Percentiles rank a stretch among this genome's conserved stretches.
These are phyloP conservation scores for Saraca asoca DNA, from an alignment of 331 rosid genomes.

Conservation along the genomic window DNA sequence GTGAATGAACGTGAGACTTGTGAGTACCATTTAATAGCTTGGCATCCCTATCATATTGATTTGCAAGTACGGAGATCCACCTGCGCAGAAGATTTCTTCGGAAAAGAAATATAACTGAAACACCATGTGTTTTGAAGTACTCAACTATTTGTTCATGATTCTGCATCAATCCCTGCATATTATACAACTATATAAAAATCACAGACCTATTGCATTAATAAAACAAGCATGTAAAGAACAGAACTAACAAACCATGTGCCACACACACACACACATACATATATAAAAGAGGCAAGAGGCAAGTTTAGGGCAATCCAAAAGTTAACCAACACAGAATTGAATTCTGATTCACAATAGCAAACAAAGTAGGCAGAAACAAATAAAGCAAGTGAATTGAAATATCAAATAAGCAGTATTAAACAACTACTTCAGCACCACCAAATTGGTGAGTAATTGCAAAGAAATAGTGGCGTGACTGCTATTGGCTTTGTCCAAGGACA, in stretches of 20 bases:
- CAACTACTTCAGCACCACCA: constrained; percentile 18
- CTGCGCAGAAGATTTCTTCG: constrained; percentile 94
- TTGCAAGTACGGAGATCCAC: constrained; percentile 87
- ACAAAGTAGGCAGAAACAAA: not conserved
- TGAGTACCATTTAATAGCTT: constrained; percentile 89
- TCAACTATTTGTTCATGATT: constrained; percentile 73
- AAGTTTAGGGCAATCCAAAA: constrained; percentile 16
- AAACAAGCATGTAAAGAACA: constrained; percentile 24
- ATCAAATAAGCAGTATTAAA: not conserved
- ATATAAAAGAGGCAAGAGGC: too few species aligned
- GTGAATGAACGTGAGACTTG: constrained; percentile 96
- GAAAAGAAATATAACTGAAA: constrained; percentile 83
- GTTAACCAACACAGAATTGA: constrained; percentile 7
- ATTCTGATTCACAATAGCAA: constrained; percentile 17
- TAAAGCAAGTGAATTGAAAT: not conserved
- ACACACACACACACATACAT: too few species aligned
- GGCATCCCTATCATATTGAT: constrained; percentile 70
- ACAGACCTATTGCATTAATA: not conserved
- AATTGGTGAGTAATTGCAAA: too few species aligned
- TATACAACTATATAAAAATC: constrained; percentile 23
- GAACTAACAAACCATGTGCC: not conserved
- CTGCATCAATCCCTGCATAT: constrained; percentile 84
- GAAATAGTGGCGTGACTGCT: too few species aligned
- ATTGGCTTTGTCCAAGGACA: too few species aligned
- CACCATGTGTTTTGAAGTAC: constrained; percentile 78